These are phyloP conservation scores for Flaveria linearis DNA, from an alignment of 129 eudicot species.

Conservation along the genomic window DNA sequence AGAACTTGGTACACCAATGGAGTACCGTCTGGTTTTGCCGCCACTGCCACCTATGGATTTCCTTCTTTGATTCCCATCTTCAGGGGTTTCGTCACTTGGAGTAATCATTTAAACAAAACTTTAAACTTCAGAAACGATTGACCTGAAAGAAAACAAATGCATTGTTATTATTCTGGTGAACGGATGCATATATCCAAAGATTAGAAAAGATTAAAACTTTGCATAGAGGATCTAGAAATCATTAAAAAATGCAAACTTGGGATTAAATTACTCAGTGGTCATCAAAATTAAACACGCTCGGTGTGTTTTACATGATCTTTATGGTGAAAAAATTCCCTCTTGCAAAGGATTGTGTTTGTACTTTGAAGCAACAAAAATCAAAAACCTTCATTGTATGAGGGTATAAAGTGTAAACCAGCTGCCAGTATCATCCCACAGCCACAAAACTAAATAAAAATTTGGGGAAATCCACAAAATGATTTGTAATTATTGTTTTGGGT, in stretches of 20 bases:
- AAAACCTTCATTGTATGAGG: neutral
- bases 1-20: conserved; percentile 29
- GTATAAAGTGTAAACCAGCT: neutral
- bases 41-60: conserved; percentile 29
- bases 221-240: neutral
- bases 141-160: neutral
- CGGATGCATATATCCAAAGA: neutral
- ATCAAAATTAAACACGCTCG: neutral
- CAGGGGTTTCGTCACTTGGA: conserved; percentile 25
- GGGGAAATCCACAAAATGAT: neutral
- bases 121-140: conserved; percentile 6
- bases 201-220: neutral
- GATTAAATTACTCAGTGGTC: neutral
- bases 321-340: neutral
- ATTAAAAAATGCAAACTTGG: too few species aligned
- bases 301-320: neutral
- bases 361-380: neutral
- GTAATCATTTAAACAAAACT: conserved; percentile 37
- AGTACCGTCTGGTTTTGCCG: conserved; percentile 29
- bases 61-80: conserved; percentile 32
- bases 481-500: neutral
- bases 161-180: neutral
- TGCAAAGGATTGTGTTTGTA: too few species aligned
- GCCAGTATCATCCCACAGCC: neutral
- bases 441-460: neutral